These are phyloP conservation scores for Calycina marina DNA, from an alignment of 2,329 filamentous ascomycete genomes.

Conservation along the genomic window DNA sequence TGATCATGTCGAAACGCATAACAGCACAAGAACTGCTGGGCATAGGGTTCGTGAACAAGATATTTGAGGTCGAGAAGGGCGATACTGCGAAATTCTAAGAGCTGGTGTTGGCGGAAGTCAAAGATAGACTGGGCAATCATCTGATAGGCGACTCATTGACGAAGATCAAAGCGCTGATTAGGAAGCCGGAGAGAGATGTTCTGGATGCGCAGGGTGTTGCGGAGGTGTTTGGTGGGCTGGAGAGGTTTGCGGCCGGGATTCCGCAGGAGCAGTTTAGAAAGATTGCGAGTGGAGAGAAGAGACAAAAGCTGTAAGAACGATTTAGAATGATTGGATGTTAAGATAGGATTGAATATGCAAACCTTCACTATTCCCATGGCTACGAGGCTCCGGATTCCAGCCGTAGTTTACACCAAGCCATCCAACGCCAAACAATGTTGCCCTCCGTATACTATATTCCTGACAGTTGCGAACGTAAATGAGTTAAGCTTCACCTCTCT, in stretches of 20 bases:
- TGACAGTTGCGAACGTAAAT: too few relatives aligned
- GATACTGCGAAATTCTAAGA: constrained; percentile 56
- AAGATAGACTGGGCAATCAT: constrained; percentile 67
- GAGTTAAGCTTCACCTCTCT: too few relatives aligned
- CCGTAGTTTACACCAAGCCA: neutral
- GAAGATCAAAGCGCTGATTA: constrained; percentile 73
- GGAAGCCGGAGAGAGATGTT: constrained; percentile 54
- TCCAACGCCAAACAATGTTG: too few relatives aligned
- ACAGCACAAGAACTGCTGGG: constrained; percentile 55
- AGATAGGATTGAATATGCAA: constrained; percentile 1
- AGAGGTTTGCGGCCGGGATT: constrained; percentile 48
- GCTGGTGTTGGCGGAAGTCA: constrained; percentile 63
- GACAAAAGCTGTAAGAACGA: constrained; percentile 66
- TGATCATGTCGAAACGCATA: constrained; percentile 79
- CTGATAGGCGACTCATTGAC: constrained; percentile 65
- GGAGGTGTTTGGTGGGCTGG: constrained; percentile 76
- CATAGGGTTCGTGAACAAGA: constrained; percentile 73
- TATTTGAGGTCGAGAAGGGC: constrained; percentile 46
- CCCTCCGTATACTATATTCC: too few relatives aligned
- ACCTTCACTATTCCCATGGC: constrained; percentile 4
- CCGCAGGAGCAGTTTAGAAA: constrained; percentile 83
- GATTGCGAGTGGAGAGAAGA: constrained; percentile 78
- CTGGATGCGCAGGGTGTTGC: constrained; percentile 65
- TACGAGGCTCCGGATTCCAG: neutral
- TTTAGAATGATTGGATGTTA: constrained; percentile 1